Evolutionary conservation across 495 filamentous ascomycete genomes (phyloP), one percentile per base, ranked within the genome.

Genomic region (Chaetomium fimeti): DNA sequence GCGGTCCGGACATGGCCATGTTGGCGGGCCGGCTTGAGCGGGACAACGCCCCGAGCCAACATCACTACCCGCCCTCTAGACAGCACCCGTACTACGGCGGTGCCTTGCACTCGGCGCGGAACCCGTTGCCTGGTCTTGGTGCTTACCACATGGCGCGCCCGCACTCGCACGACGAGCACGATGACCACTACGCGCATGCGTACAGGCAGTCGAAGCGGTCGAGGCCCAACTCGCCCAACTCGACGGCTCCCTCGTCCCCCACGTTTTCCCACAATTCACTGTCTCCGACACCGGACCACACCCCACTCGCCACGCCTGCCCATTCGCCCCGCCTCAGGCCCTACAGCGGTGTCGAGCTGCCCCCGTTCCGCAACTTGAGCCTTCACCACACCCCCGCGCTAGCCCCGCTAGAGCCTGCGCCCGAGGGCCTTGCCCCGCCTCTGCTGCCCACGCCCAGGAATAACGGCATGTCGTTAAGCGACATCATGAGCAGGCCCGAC

Each of bases 241-340:
- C 92, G 47, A 98, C 94, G 4, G 93, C 93, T 24, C 94, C 94
- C 29, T 95, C 93, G 29, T 98, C 94, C 2, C 94, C 94, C n/a
- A 97, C 91, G 38, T 98, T 97, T 79, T 97, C 94, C 7, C 91
- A 97, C 76, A 93, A 95, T 79, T 97, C 93, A 11, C 85, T 91
- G 27, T 98, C 95, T 1, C 95, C 94, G 1, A 98, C 94, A 2
- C 95, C 94, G 2, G 94, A 97, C 71, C 92, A 97, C 81, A 98
- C 95, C 16, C 94, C 94, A 8, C 84, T 98, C 49, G 94, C 93
- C 36, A 98, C 94, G 2, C 94, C 94, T 0, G 92, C 92, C 32
- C 94, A 98, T 78, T 98, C 95, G 6, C 94, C 94, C 24, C 91
- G 94, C 32, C 81, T 98, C 59, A 87, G 90, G 57, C 94, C 94